Evolutionary conservation across 2,329 filamentous ascomycete genomes (phyloP), one percentile per base, ranked within the genome.

Genomic region (Fusarium floridanum): DNA sequence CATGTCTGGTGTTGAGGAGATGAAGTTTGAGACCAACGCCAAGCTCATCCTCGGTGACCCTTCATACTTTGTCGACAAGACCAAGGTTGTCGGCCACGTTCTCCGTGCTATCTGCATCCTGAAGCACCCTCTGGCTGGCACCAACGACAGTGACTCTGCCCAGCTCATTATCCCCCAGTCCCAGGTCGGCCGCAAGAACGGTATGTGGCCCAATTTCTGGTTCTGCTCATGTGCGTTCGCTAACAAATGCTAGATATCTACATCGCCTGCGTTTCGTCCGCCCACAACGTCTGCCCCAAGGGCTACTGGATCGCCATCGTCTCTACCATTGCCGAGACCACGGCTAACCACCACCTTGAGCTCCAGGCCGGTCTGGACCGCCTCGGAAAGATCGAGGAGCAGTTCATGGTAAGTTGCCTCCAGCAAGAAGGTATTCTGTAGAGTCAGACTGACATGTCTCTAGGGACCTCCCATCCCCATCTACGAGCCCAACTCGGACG

Each of bases 241-340:
- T 79, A 61, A 79, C 45, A 24, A 24, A 9, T 12, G 7, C 16
- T 74, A 97, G 95, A 98, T 82, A 95, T 99, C 81, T 99, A 99
- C 89, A 93, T 99, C 81, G 96, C 97, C 67, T 94, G 97, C 83
- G 95, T 99, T 69, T 98, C 95, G 1, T 95, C 94, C 43, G 94
- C 95, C 41, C 97, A 99, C 88, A 98, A 97, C 80, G 97, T 99
- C 79, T 98, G 96, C 87, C 97, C 97, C 80, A 97, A 98, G 90
- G 96, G 96, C 71, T 98, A 98, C 91, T 99, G 97, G 88, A 95
- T 99, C 79, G 97, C 97, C 79, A 99, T 98, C 71, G 96, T 99
- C 76, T 98, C 95, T 57, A 99, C 97, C 70, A 98, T 99, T 81
- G 95, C 97, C 74, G 97, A 99, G 88, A 92, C 92, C 53, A 87